Conservation (phyloP, 106 monocot species). For the Alisma plantagoaquatica region DNA sequence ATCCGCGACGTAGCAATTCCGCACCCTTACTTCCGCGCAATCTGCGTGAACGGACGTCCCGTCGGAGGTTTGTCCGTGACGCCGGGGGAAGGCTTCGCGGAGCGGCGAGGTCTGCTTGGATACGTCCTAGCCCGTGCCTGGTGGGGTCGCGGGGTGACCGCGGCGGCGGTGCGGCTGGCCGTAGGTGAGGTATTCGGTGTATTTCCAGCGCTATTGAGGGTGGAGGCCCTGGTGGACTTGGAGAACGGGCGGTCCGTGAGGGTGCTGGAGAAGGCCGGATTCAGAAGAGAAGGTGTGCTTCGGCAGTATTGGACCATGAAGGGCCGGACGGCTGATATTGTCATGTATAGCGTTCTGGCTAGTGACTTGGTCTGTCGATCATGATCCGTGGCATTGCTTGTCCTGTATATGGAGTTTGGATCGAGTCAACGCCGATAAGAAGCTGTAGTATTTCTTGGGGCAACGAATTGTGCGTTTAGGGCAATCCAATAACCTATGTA, state of each 20-base stretch:
- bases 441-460: no score
- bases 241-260: slow-evolving; percentile 23
- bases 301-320: slow-evolving; percentile 10
- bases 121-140: background rate
- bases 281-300: slow-evolving; percentile 15
- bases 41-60: background rate
- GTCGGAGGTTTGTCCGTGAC: background rate
- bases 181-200: slow-evolving; percentile 4
- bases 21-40: slow-evolving; percentile 1
- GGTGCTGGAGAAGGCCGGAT: slow-evolving; percentile 35
- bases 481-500: no score
- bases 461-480: no score
- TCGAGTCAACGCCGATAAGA: no score
- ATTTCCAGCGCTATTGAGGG: slow-evolving; percentile 17
- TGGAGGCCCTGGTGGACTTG: slow-evolving; percentile 27
- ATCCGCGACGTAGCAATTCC: background rate
- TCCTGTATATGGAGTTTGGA: no score
- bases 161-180: slow-evolving; percentile 14
- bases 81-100: background rate
- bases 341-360: slow-evolving; percentile 26
- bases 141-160: slow-evolving; percentile 29
- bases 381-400: no score
- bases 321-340: slow-evolving; percentile 19
- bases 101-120: background rate
- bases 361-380: no score